Conservation (phyloP, 805 yeast genomes). For the Monosporozyma siamensis region DNA sequence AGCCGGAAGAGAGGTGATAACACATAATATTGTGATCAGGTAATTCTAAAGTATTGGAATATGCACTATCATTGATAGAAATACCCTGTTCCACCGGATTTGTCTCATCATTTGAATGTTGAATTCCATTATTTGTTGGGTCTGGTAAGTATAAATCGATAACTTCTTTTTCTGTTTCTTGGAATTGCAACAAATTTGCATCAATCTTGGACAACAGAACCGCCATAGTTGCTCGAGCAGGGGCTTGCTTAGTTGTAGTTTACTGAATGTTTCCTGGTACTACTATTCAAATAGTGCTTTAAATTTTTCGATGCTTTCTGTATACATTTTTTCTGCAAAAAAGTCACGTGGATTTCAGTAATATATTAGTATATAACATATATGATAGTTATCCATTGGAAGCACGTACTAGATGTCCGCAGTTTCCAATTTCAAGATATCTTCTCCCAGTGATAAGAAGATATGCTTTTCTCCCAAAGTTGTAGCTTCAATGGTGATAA, state of each 20-base stretch:
- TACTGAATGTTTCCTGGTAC: neutral
- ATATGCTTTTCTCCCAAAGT: conserved; percentile 6
- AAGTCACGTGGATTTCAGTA: conserved; percentile 2
- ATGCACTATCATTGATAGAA: conserved; percentile 11
- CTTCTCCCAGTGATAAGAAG: conserved; percentile 8
- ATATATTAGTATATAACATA: neutral
- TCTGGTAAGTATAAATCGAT: conserved; percentile 15
- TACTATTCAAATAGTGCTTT: neutral
- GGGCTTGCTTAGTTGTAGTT: no score
- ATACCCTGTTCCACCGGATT: neutral
- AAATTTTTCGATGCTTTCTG: conserved; percentile 1
- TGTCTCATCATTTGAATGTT: neutral
- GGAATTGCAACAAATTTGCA: conserved; percentile 18
- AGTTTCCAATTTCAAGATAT: conserved; percentile 9
- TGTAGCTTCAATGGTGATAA: conserved; percentile 7
- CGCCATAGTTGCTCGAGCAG: neutral
- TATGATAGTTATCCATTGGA: neutral
- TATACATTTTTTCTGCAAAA: neutral
- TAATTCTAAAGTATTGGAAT: conserved; percentile 16
- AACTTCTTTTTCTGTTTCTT: neutral
- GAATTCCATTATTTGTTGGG: neutral
- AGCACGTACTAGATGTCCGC: neutral
- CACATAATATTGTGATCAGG: conserved; percentile 16
- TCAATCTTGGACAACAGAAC: conserved; percentile 21
- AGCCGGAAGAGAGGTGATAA: conserved; percentile 20